phyloP scores from a whole-genome alignment of 2,329 filamentous ascomycete genomes.

The Cladosporium sp. region DNA sequence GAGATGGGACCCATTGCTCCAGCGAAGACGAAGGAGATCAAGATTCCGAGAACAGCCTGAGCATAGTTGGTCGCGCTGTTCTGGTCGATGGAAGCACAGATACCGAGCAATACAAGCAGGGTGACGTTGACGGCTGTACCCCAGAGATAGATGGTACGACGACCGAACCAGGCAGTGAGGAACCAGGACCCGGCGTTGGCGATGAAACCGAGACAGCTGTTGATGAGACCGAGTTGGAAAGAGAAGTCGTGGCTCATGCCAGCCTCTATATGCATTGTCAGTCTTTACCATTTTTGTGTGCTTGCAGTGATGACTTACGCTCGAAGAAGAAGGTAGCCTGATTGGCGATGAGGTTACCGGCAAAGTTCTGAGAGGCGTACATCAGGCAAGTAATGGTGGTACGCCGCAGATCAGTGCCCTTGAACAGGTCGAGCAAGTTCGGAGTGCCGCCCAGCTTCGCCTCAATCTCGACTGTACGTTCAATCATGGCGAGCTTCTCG shows the following conservation, averaged over 20 bases:
- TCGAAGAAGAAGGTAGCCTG: conserved; percentile 49
- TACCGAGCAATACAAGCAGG: conserved; percentile 71
- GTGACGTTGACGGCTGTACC: conserved; percentile 62
- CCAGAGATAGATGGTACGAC: conserved; percentile 70
- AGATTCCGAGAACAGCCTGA: conserved; percentile 74
- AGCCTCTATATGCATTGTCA: conserved; percentile 32
- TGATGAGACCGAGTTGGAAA: conserved; percentile 50
- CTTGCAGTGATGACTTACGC: conserved; percentile 35
- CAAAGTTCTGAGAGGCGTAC: conserved; percentile 48
- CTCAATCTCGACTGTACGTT: conserved; percentile 79
- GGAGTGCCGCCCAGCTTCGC: conserved; percentile 69
- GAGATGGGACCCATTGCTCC: conserved; percentile 83
- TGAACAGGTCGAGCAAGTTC: conserved; percentile 79
- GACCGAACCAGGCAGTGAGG: conserved; percentile 68
- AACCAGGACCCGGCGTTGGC: conserved; percentile 79
- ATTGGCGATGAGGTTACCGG: conserved; percentile 44
- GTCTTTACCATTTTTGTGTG: conserved; percentile 20
- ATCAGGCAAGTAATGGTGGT: conserved; percentile 65
- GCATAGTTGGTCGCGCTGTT: conserved; percentile 57
- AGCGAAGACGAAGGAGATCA: conserved; percentile 79
- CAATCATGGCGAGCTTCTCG: conserved; percentile 87
- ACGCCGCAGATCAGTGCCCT: conserved; percentile 69
- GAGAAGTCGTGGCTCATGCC: conserved; percentile 40
- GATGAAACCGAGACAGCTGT: conserved; percentile 65
- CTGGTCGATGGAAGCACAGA: conserved; percentile 68